Conservation (phyloP, 1,284 basidiomycete genomes). For the Xanthoconium separans region DNA sequence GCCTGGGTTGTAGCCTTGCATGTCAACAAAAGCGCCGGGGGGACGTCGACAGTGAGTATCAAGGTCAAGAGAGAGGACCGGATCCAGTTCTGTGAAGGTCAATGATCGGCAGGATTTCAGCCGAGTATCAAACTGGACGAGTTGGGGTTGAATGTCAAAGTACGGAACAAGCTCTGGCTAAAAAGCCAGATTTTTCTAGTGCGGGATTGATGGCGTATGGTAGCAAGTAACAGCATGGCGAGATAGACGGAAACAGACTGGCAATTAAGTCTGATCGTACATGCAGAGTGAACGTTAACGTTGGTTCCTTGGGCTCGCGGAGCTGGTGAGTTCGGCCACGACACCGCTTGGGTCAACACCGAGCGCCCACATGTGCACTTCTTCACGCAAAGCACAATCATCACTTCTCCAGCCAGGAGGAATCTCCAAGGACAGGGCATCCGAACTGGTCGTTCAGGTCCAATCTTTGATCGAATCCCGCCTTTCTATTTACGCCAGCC, state of each 20-base stretch:
- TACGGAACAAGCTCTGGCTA: slow-evolving; percentile 12
- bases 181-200: slow-evolving; percentile 27
- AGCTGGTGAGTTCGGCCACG: slow-evolving; percentile 31
- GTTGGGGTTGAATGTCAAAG: slow-evolving; percentile 18
- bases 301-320: slow-evolving; percentile 35
- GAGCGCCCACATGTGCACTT: slow-evolving; percentile 27
- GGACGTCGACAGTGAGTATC: slow-evolving; percentile 1
- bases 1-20: slow-evolving; percentile 29
- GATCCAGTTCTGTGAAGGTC: slow-evolving; percentile 17
- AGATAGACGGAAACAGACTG: slow-evolving; percentile 26
- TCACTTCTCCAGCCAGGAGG: slow-evolving; percentile 26
- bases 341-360: slow-evolving; percentile 31
- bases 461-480: slow-evolving; percentile 27
- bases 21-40: slow-evolving; percentile 14
- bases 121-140: slow-evolving; percentile 31
- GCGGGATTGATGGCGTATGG: slow-evolving; percentile 28
- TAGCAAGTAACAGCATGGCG: slow-evolving; percentile 36
- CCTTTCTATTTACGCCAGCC: slow-evolving; percentile 23
- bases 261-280: slow-evolving; percentile 35
- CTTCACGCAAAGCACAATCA: slow-evolving; percentile 23
- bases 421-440: slow-evolving; percentile 21
- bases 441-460: slow-evolving; percentile 13
- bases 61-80: slow-evolving; percentile 8
- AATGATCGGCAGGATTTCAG: slow-evolving; percentile 29
- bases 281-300: slow-evolving; percentile 25